Evolutionary conservation across 345 rosid species (phyloP), one percentile per base, ranked within the genome.

Genomic region (Orychophragmus violaceus): DNA sequence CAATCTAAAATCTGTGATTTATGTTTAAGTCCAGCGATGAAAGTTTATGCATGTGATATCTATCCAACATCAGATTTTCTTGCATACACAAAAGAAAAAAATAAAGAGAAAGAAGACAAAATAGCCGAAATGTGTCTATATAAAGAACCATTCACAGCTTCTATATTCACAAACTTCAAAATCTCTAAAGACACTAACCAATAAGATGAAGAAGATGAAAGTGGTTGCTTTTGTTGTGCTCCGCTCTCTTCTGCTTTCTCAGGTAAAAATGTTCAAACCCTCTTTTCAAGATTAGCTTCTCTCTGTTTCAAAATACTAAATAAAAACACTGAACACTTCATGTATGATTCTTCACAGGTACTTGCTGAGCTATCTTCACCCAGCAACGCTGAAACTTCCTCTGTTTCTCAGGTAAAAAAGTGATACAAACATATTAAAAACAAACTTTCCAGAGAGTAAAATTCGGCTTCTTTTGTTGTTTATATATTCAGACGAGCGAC

Each of bases 1-100:
- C 69, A 62, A 68, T 69, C 64, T 48, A 55, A 35, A 42, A 60
- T 61, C 73, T 74, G 77, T 74, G 77, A 71, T 53, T 61, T 62
- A 30, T 64, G 62, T 67, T 68, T 53, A 8, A n/a, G 24, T 59
- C 30, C 74, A 66, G 48, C 62, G 56, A 74, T 74, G 49, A 74
- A 68, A 54, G 67, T 37, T 25, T 18, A 36, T 74, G 65, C 78
- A 74, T 74, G 70, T 74, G 78, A 74, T 74, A 49, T 36, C 70
- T 71, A 64, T 64, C 58, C 59, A 71, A 64, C 41, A 52, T 1
- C 18, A 63, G 55, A 6, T 18, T 59, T 44, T 71, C 2, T 48
- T 14, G 24, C n/a, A n/a, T 13, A 12, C 32, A 19, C 5, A n/a
- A 18, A 51, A 48, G 6, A 25, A 11, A 42, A 13, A 52, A 30